These are phyloP conservation scores for Plectranthus barbatus DNA, from an alignment of 257 asterid genomes.

Conservation along the genomic window DNA sequence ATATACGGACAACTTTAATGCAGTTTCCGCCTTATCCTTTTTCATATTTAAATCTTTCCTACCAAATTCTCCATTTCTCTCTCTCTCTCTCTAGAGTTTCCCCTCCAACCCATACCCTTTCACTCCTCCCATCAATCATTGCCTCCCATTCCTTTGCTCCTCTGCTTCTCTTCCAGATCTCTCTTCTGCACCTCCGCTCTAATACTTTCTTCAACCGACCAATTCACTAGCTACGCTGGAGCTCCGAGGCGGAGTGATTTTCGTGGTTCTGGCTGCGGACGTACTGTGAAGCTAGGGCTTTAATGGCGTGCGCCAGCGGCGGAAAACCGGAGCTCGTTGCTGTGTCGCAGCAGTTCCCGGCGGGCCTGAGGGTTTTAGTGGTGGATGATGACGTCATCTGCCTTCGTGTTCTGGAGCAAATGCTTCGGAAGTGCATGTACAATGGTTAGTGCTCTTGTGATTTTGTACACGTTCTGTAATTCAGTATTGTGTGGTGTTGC, in stretches of 20 bases:
- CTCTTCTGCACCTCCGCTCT: not conserved
- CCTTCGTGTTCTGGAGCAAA: slow-evolving; percentile 56
- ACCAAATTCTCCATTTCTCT: not conserved
- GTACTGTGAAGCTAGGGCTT: slow-evolving; percentile 11
- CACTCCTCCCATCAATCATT: slow-evolving; percentile 22
- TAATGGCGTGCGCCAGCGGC: slow-evolving; percentile 31
- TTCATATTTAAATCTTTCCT: slow-evolving; percentile 15
- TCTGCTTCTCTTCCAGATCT: slow-evolving; percentile 13
- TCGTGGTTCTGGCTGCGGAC: not conserved
- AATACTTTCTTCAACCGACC: not conserved
- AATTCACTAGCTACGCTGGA: not conserved
- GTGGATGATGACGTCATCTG: slow-evolving; percentile 70
- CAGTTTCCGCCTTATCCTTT: slow-evolving; percentile 32
- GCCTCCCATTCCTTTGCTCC: slow-evolving; percentile 1
- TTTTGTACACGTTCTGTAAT: not conserved
- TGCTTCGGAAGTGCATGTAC: slow-evolving; percentile 74
- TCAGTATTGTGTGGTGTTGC: not conserved
- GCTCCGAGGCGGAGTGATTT: not conserved
- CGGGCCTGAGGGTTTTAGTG: slow-evolving; percentile 69
- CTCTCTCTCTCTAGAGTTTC: not conserved
- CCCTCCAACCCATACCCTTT: slow-evolving; percentile 1
- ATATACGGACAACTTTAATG: slow-evolving; percentile 34
- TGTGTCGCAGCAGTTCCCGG: slow-evolving; percentile 62
- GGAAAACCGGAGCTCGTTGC: slow-evolving; percentile 20
- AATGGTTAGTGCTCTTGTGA: slow-evolving; percentile 26